Conservation (phyloP, 805 yeast species). For the Wickerhamomyces canadensis region DNA sequence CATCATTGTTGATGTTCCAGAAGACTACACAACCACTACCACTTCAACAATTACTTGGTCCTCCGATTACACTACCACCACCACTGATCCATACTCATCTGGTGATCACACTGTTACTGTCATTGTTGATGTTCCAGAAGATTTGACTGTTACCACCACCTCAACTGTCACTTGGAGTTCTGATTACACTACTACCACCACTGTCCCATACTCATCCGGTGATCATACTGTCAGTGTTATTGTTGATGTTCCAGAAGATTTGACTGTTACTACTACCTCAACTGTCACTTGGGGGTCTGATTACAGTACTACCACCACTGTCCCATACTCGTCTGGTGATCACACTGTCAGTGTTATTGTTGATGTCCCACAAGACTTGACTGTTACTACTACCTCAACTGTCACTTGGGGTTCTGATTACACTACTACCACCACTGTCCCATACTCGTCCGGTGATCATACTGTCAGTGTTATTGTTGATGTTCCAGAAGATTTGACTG, state of each 20-base stretch:
- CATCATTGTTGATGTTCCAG: no score
- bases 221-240: slow-evolving; percentile 1
- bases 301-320: slow-evolving; percentile 10
- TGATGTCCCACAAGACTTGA: slow-evolving; percentile 8
- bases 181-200: slow-evolving; percentile 1
- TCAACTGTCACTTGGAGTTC: background rate
- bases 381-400: no score
- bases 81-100: background rate
- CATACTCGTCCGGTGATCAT: no score
- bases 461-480: no score
- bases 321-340: slow-evolving; percentile 7
- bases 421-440: no score
- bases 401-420: no score
- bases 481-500: background rate
- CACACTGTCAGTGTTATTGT: slow-evolving; percentile 8
- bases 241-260: slow-evolving; percentile 4
- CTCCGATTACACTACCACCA: slow-evolving; percentile 1
- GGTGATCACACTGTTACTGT: no score
- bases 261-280: background rate
- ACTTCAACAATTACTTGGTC: no score
- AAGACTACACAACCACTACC: no score
- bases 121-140: background rate
- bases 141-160: background rate
- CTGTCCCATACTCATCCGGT: slow-evolving; percentile 1
- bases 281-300: slow-evolving; percentile 1